phyloP scores from a whole-genome alignment of 139 green algal genomes.

The Penium margaritaceum region DNA sequence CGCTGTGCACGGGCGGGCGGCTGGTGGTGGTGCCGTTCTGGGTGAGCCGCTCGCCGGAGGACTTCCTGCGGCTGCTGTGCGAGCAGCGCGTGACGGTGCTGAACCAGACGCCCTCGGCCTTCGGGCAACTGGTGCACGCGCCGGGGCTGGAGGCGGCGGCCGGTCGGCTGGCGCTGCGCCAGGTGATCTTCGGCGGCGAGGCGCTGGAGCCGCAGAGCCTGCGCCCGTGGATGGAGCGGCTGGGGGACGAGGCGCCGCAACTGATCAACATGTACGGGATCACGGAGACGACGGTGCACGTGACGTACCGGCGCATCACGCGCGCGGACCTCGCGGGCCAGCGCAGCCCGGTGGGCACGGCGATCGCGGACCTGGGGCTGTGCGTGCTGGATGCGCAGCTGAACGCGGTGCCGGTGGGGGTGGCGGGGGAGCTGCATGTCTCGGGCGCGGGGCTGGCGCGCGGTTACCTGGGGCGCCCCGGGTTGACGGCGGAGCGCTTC shows the following conservation, averaged over 20 bases:
- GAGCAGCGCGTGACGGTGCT: not conserved
- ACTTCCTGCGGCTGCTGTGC: not conserved
- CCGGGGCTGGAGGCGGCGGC: too few species aligned
- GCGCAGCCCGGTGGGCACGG: not conserved
- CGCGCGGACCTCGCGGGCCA: not conserved
- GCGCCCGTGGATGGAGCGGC: not conserved
- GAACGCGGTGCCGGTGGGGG: conserved; percentile 2
- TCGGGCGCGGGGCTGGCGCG: conserved; percentile 11
- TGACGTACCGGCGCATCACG: not conserved
- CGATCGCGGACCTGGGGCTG: not conserved
- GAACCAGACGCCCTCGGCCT: not conserved
- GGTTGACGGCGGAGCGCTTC: conserved; percentile 21
- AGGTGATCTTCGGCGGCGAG: not conserved
- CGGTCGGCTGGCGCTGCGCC: not conserved
- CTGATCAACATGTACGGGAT: not conserved
- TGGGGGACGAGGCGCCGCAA: too few species aligned
- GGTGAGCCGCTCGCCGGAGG: not conserved
- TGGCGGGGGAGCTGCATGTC: conserved; percentile 32
- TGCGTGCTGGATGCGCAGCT: conserved; percentile 27
- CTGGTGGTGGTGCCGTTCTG: not conserved
- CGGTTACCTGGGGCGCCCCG: conserved; percentile 18
- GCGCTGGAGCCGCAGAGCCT: not conserved
- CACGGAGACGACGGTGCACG: not conserved
- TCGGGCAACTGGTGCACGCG: not conserved
- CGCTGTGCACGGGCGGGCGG: not conserved